A percentile compares a stretch with the other conserved stretches of the same genome.
Conservation (phyloP, 2,329 filamentous ascomycete genomes). For the Cordyceps pruinosa region DNA sequence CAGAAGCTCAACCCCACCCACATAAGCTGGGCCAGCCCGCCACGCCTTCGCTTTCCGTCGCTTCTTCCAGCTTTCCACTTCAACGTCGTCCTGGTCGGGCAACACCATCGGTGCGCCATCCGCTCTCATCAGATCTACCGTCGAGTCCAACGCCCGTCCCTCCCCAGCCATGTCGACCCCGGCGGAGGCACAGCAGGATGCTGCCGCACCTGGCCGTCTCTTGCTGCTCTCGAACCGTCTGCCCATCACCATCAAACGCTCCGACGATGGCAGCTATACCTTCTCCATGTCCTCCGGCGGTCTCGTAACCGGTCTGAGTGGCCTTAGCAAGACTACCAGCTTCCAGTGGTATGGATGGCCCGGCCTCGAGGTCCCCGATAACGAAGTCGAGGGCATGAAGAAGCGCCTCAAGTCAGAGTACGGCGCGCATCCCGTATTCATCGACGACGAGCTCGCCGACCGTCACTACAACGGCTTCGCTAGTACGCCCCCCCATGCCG, state of each 20-base stretch:
- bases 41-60: background rate
- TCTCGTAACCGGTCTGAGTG: slow-evolving; percentile 86
- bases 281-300: slow-evolving; percentile 97
- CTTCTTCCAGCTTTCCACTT: background rate
- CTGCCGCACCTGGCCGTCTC: slow-evolving; percentile 43
- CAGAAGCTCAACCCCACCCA: background rate
- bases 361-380: slow-evolving; percentile 81
- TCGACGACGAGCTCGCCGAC: slow-evolving; percentile 89
- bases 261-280: slow-evolving; percentile 82
- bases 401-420: slow-evolving; percentile 79
- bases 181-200: slow-evolving; percentile 27
- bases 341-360: slow-evolving; percentile 99
- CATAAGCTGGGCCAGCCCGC: slow-evolving; percentile 1
- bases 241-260: slow-evolving; percentile 92
- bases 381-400: slow-evolving; percentile 68
- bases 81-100: slow-evolving; percentile 1
- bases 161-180: slow-evolving; percentile 29
- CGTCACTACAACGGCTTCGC: slow-evolving; percentile 97
- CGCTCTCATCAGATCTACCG: background rate
- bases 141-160: background rate
- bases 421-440: slow-evolving; percentile 83
- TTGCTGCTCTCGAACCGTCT: slow-evolving; percentile 90
- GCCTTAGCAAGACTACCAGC: slow-evolving; percentile 82
- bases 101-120: background rate
- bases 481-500: slow-evolving; percentile 53